Evolutionary conservation across 495 filamentous ascomycete species (phyloP), one percentile per base, ranked within the genome.

Genomic region (Daldinia grandis): DNA sequence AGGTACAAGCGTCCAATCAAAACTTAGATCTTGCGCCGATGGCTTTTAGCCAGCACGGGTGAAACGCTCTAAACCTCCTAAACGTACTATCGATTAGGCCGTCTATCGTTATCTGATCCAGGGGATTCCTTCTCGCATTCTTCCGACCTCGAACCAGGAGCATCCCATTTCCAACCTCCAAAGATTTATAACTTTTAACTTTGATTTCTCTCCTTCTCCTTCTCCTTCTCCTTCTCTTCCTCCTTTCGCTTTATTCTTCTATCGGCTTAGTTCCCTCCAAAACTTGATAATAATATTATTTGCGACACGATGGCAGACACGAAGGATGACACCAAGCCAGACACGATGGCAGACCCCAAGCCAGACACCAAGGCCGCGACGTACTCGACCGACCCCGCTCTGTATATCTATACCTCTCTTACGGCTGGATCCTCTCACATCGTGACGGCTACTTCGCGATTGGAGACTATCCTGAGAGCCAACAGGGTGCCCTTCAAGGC

Each of bases 401-500:
- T 98, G 40, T 98, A 94, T 81, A 89, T 98, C 76, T 97, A 94
- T 83, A 97, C 94, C 60, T 97, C 93, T 71, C 85, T 98, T 25
- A 97, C 94, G n/a, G 91, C 94, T 62, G 94, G 94, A 69, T 97
- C 93, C 5, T 97, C 94, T 30, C 93, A 97, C 80, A 98, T 98
- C 80, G 89, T 98, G 72, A 98, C 95, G 38, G 95, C 96, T 2
- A 99, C 95, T 0, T 93, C 94, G 25, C 91, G 96, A 37, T 84
- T 99, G 59, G 95, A 98, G 81, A 97, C 94, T 19, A 97, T 99
- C 77, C 88, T 99, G 65, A 96, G 94, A 79, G 94, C 93, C 37
- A 97, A 98, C 83, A 91, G 90, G 70, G 91, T 99, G 53, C 91
- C 92, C 24, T 99, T 97, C 83, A 93, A 91, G 71, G 93, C 91